Conservation (phyloP, 768 basidiomycete species). For the Mycena epipterygia region DNA sequence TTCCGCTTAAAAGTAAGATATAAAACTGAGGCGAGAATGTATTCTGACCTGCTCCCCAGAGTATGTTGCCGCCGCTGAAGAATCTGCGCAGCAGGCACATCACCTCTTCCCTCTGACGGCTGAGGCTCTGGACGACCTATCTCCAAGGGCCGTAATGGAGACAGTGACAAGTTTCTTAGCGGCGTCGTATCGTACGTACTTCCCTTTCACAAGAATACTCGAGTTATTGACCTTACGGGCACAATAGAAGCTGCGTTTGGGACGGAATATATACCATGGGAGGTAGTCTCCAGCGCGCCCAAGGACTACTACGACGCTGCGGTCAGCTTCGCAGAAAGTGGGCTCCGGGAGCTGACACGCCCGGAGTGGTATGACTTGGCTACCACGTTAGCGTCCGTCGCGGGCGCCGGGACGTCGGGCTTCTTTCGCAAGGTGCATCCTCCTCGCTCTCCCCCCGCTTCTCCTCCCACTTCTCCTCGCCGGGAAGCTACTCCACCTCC, state of each 20-base stretch:
- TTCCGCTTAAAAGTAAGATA: too few relatives aligned
- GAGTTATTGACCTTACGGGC: neutral
- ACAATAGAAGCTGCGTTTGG: slow-evolving; percentile 2
- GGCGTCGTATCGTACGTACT: neutral
- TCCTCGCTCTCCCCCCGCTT: too few relatives aligned
- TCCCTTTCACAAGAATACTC: neutral
- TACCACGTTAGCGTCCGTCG: too few relatives aligned
- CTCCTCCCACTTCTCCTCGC: too few relatives aligned
- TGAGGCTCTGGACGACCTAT: neutral
- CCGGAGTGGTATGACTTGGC: too few relatives aligned
- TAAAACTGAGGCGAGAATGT: too few relatives aligned
- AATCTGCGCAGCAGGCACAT: neutral
- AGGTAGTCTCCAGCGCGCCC: neutral
- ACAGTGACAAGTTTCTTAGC: neutral
- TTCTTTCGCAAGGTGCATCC: too few relatives aligned
- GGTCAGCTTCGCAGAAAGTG: too few relatives aligned
- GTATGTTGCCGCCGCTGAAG: neutral
- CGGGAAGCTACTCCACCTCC: too few relatives aligned
- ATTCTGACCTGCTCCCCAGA: neutral
- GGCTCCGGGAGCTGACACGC: too few relatives aligned
- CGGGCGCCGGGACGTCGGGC: too few relatives aligned
- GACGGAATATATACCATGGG: neutral
- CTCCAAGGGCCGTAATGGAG: neutral
- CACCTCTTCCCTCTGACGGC: neutral
- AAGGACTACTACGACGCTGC: neutral